phyloP scores from a whole-genome alignment of 345 rosid species.

The Draba incana region DNA sequence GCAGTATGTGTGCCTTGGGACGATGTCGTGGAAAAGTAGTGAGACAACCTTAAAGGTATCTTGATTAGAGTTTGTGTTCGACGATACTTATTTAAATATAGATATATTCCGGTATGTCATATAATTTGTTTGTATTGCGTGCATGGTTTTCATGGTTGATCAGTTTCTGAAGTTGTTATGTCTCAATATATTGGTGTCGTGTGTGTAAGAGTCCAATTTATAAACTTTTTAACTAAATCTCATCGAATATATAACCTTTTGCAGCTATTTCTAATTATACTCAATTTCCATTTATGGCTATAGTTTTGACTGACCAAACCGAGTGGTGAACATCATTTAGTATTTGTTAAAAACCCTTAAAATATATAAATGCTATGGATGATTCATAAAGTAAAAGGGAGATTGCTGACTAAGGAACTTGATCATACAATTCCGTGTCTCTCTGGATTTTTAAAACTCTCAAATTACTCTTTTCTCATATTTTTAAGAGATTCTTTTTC shows the following conservation, averaged over 20 bases:
- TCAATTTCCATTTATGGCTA: neutral
- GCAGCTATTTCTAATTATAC: conserved; percentile 2
- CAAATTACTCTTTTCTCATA: conserved; percentile 32
- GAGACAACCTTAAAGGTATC: conserved; percentile 25
- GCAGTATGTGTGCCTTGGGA: conserved; percentile 10
- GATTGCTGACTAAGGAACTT: conserved; percentile 30
- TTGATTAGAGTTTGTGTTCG: conserved; percentile 22
- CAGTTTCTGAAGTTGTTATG: conserved; percentile 26
- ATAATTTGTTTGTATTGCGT: conserved; percentile 30
- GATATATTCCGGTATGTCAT: conserved; percentile 18
- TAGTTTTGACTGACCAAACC: neutral
- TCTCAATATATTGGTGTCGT: neutral
- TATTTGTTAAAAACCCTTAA: neutral
- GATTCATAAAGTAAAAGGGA: conserved; percentile 33
- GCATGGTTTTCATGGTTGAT: conserved; percentile 34
- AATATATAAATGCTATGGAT: conserved; percentile 8
- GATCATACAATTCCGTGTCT: conserved; percentile 24
- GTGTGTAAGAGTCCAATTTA: conserved; percentile 31
- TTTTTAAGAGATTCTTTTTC: conserved; percentile 40
- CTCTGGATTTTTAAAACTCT: conserved; percentile 29
- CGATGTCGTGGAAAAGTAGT: neutral
- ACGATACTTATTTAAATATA: conserved; percentile 10
- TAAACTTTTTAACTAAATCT: conserved; percentile 8
- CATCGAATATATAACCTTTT: conserved; percentile 1
- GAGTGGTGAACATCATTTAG: conserved; percentile 8